Evolutionary conservation across 192 early-diverging fungal species (phyloP).

Genomic region (Coemansia sp.): DNA sequence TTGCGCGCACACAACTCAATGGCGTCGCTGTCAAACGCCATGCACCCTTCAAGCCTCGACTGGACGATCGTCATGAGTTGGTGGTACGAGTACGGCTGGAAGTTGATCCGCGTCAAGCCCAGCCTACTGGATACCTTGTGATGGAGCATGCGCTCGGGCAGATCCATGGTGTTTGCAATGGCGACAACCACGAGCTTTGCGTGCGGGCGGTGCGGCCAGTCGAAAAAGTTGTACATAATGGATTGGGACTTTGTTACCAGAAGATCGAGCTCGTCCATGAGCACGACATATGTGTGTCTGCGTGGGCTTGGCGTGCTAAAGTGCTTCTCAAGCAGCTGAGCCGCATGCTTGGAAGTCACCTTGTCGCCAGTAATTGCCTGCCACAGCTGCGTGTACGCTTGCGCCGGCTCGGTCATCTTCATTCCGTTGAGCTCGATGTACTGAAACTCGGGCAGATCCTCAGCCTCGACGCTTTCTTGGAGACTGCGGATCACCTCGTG

Average conservation of each 20-base stretch:
- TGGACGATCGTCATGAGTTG: constrained; percentile 88
- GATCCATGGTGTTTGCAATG: constrained; percentile 98
- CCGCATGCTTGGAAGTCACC: constrained; percentile 76
- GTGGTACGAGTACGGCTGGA: constrained; percentile 85
- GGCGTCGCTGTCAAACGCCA: constrained; percentile 77
- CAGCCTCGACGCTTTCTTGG: constrained; percentile 57
- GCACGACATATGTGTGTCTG: constrained; percentile 62
- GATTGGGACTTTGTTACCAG: constrained; percentile 89
- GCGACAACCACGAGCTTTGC: constrained; percentile 91
- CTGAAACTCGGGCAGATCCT: constrained; percentile 73
- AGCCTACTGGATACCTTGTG: constrained; percentile 91
- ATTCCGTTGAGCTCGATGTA: constrained; percentile 98
- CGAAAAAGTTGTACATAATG: constrained; percentile 98
- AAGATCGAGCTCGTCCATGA: constrained; percentile 97
- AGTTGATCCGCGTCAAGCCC: constrained; percentile 88
- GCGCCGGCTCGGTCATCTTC: constrained; percentile 91
- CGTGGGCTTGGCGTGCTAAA: constrained; percentile 62
- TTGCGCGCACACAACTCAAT: constrained; percentile 94
- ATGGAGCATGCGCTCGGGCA: constrained; percentile 88
- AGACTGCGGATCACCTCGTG: constrained; percentile 78
- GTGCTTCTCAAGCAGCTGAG: constrained; percentile 71
- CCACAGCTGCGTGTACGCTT: constrained; percentile 87
- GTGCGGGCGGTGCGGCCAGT: constrained; percentile 87
- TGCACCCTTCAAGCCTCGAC: constrained; percentile 74
- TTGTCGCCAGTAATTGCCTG: constrained; percentile 60